phyloP scores from a whole-genome alignment of 2,329 filamentous ascomycete species.

The Aspergillus quadricinctus region DNA sequence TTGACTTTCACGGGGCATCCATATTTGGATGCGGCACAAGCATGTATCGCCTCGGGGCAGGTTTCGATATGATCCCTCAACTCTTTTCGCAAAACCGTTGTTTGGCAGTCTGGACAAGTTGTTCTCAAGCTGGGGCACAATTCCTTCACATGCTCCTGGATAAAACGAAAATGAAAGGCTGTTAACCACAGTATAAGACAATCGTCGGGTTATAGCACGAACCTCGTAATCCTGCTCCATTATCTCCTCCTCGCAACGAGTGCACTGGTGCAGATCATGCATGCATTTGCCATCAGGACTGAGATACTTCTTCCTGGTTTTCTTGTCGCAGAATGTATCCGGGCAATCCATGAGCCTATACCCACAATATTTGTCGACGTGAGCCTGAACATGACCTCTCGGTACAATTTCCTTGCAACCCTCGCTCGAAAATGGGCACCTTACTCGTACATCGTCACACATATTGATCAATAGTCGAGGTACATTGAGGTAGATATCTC shows the following conservation, averaged over 20 bases:
- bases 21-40: slow-evolving; percentile 38
- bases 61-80: slow-evolving; percentile 33
- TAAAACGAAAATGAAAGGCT: neutral
- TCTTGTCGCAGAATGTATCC: slow-evolving; percentile 46
- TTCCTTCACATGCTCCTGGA: slow-evolving; percentile 33
- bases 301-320: slow-evolving; percentile 54
- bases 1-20: slow-evolving; percentile 40
- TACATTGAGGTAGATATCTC: slow-evolving; percentile 38
- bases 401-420: slow-evolving; percentile 54
- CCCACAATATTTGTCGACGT: slow-evolving; percentile 58
- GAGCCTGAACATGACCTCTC: slow-evolving; percentile 54
- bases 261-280: slow-evolving; percentile 50
- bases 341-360: slow-evolving; percentile 53
- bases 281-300: slow-evolving; percentile 47
- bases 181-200: slow-evolving; percentile 5
- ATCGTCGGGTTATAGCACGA: slow-evolving; percentile 8
- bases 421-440: slow-evolving; percentile 52
- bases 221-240: slow-evolving; percentile 54
- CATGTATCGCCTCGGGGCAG: slow-evolving; percentile 34
- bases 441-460: slow-evolving; percentile 58
- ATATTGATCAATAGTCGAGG: slow-evolving; percentile 57
- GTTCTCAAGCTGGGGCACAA: slow-evolving; percentile 35
- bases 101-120: slow-evolving; percentile 36
- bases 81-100: slow-evolving; percentile 27
- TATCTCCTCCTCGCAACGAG: slow-evolving; percentile 50